Percentiles rank a stretch among this genome's conserved stretches.
These are phyloP conservation scores for Lotus japonicus DNA, from an alignment of 306 rosid genomes.

Conservation along the genomic window DNA sequence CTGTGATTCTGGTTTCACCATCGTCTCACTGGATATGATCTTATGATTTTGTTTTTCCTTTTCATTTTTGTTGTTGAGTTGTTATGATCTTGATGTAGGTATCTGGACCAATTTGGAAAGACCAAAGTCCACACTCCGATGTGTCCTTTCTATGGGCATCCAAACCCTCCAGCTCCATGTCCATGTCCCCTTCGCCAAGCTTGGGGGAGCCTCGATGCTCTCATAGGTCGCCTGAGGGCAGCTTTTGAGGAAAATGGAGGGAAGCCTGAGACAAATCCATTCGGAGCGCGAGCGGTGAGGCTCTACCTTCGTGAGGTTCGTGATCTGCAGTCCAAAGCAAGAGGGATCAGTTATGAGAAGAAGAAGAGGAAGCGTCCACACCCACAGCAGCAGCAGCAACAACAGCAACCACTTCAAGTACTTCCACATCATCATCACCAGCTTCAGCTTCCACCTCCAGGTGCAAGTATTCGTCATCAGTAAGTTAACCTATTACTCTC, in stretches of 20 bases:
- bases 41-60: not conserved
- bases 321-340: constrained; percentile 93
- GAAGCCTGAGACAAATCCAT: constrained; percentile 83
- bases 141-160: constrained; percentile 94
- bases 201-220: constrained; percentile 98
- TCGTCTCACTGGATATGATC: no score
- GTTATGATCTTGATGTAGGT: constrained; percentile 27
- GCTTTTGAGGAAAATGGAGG: constrained; percentile 99
- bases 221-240: constrained; percentile 86
- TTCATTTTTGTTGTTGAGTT: not conserved
- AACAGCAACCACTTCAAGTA: not conserved
- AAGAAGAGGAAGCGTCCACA: constrained; percentile 84
- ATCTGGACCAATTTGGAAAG: constrained; percentile 93
- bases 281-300: constrained; percentile 92
- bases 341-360: constrained; percentile 97
- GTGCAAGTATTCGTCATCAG: constrained; percentile 37
- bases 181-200: constrained; percentile 96
- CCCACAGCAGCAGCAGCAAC: not conserved
- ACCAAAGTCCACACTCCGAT: constrained; percentile 91
- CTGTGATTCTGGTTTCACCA: no score
- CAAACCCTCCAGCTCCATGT: constrained; percentile 94
- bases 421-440: constrained; percentile 3
- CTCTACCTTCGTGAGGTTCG: constrained; percentile 97
- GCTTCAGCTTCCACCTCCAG: constrained; percentile 41
- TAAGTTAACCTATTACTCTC: not conserved